Evolutionary conservation across 1,284 basidiomycete species (phyloP).

Genomic region (Termitomyces sp.): DNA sequence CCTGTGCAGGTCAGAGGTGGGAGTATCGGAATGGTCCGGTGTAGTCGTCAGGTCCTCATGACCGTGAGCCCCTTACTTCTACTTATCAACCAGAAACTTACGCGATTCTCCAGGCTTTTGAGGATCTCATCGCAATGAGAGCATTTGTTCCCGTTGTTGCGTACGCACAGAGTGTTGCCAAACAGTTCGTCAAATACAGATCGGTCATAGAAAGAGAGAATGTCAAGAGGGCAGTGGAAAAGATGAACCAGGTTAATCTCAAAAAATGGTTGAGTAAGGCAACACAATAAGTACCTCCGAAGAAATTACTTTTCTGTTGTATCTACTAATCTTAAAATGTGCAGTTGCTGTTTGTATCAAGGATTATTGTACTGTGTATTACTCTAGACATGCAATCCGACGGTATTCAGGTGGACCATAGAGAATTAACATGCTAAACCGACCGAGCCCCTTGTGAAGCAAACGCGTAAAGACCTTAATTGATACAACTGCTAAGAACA

Average conservation of each 20-base stretch:
- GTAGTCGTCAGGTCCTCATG: conserved; percentile 55
- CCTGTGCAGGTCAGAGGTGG: conserved; percentile 71
- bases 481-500: background rate
- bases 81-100: background rate
- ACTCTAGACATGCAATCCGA: background rate
- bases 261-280: conserved; percentile 70
- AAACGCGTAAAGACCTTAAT: background rate
- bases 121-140: conserved; percentile 47
- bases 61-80: conserved; percentile 38
- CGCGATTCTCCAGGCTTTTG: conserved; percentile 52
- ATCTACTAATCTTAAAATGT: background rate
- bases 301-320: background rate
- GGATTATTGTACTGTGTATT: background rate
- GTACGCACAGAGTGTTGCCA: conserved; percentile 40
- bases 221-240: conserved; percentile 62
- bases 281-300: conserved; percentile 22
- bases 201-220: conserved; percentile 52
- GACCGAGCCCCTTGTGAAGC: background rate
- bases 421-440: conserved; percentile 3
- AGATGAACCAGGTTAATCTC: conserved; percentile 60
- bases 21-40: conserved; percentile 69
- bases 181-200: conserved; percentile 65
- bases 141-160: conserved; percentile 48
- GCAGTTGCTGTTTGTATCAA: background rate
- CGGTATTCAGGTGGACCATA: background rate